Base-by-base conservation (phyloP, 2,329 filamentous ascomycete species). In the Kalmusia sp. region DNA sequence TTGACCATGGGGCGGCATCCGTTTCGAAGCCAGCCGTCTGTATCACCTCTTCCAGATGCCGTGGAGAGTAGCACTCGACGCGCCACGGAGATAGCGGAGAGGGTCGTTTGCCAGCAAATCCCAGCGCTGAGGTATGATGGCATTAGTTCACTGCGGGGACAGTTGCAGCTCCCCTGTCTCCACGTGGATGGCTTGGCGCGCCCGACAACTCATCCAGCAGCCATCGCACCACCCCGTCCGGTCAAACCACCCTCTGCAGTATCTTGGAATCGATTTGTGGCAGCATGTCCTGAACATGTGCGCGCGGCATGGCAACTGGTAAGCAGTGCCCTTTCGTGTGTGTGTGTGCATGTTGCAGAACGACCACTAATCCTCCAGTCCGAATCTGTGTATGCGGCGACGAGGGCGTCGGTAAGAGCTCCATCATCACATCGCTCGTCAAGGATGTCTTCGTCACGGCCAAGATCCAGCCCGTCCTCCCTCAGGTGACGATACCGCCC, bases 321-420 rank as follows among this genome's bases (percentile, higher is more conserved):
- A 37, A 28, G 38, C 24, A 17, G 5, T n/a, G n/a, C n/a, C n/a
- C n/a, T n/a, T n/a, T n/a, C n/a, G n/a, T n/a, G n/a, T n/a, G n/a
- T n/a, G n/a, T n/a, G n/a, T n/a, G n/a, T n/a, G n/a, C n/a, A n/a
- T n/a, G n/a, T n/a, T n/a, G n/a, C n/a, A n/a, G n/a, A n/a, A n/a
- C n/a, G n/a, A n/a, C n/a, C n/a, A n/a, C n/a, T 22, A 21, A 14
- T 15, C 19, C 24, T 34, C 39, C 71, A 85, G 93, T 98, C 56
- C 90, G 95, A 61, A 93, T 98, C 69, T 96, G 92, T 76, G 91
- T 98, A 54, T 97, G 93, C 79, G 95, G 95, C 70, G 95, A 99
- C 75, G 93, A 98, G 78, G 90, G 90, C 33, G 69, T 71, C 50
- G 74, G 74, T 59, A 77, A 77, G 65, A 75, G 72, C 72, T 75